These are phyloP conservation scores for Microsporum ferrugineum DNA, from an alignment of 2,329 filamentous ascomycete species.

Conservation along the genomic window DNA sequence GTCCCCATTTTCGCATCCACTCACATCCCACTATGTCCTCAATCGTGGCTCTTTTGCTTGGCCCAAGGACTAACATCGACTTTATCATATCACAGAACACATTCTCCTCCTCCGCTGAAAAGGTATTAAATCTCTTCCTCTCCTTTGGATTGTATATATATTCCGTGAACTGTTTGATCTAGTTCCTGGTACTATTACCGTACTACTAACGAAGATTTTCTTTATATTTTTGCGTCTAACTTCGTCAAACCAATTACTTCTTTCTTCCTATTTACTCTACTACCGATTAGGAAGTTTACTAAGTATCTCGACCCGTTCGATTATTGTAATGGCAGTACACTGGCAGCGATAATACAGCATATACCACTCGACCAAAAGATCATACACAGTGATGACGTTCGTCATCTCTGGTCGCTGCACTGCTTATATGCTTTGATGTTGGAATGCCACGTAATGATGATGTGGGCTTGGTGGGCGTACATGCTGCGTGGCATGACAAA, in stretches of 20 bases:
- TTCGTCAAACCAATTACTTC: constrained; percentile 12
- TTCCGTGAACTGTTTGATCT: background rate
- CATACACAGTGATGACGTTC: too few relatives aligned
- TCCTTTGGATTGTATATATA: constrained; percentile 9
- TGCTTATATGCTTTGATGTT: too few relatives aligned
- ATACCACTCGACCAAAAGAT: too few relatives aligned
- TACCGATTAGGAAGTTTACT: too few relatives aligned
- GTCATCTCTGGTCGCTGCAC: too few relatives aligned
- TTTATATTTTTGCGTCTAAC: constrained; percentile 9
- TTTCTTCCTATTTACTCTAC: background rate
- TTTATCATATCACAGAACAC: constrained; percentile 16
- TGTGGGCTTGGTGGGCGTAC: too few relatives aligned
- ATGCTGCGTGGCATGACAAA: too few relatives aligned
- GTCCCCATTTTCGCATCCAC: constrained; percentile 17
- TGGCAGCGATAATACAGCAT: too few relatives aligned
- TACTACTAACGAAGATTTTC: constrained; percentile 7
- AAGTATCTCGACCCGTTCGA: too few relatives aligned
- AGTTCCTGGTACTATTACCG: constrained; percentile 3
- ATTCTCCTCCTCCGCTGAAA: constrained; percentile 12
- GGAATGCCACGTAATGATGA: too few relatives aligned
- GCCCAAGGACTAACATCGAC: constrained; percentile 14
- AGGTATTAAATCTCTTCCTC: constrained; percentile 8
- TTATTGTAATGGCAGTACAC: too few relatives aligned
- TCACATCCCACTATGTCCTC: constrained; percentile 13
- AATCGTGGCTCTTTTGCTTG: constrained; percentile 13